Conservation (phyloP, 139 green algal species). For the Pycnococcus provasolii region DNA sequence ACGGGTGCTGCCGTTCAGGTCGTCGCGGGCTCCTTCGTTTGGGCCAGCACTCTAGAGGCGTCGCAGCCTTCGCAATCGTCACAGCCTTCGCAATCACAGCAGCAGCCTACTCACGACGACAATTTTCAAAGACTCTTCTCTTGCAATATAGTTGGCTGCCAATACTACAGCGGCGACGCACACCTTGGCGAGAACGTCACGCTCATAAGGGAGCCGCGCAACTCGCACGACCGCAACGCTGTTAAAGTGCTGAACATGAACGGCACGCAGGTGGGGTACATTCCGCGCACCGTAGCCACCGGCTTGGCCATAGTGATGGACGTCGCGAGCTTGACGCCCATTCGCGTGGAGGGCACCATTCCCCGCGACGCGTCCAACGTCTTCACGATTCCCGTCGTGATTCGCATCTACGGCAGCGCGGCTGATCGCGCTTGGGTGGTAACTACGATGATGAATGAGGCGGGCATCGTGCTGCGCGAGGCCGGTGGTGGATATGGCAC, state of each 20-base stretch:
- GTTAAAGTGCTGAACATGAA: constrained; percentile 51
- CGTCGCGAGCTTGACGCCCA: neutral
- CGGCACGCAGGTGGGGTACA: constrained; percentile 11
- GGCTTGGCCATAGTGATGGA: constrained; percentile 22
- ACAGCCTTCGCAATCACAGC: too few species aligned
- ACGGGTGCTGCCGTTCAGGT: too few species aligned
- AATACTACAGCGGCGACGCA: constrained; percentile 9
- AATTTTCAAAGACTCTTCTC: neutral
- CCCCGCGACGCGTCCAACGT: neutral
- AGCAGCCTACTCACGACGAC: too few species aligned
- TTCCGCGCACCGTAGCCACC: constrained; percentile 13
- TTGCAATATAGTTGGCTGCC: neutral
- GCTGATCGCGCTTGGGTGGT: neutral
- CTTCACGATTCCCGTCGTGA: constrained; percentile 1
- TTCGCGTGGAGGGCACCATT: neutral
- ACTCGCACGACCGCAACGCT: constrained; percentile 47
- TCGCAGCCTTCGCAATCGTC: too few species aligned
- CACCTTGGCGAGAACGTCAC: constrained; percentile 20
- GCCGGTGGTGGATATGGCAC: neutral
- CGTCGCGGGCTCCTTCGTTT: too few species aligned
- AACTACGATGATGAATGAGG: neutral
- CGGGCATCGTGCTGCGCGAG: neutral
- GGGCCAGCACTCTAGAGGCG: too few species aligned
- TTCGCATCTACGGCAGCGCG: neutral
- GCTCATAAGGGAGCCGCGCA: constrained; percentile 43